A percentile compares a stretch with the other conserved stretches of the same genome.
These are phyloP conservation scores for Ochetophila trinervis DNA, from an alignment of 306 rosid species.

Conservation along the genomic window DNA sequence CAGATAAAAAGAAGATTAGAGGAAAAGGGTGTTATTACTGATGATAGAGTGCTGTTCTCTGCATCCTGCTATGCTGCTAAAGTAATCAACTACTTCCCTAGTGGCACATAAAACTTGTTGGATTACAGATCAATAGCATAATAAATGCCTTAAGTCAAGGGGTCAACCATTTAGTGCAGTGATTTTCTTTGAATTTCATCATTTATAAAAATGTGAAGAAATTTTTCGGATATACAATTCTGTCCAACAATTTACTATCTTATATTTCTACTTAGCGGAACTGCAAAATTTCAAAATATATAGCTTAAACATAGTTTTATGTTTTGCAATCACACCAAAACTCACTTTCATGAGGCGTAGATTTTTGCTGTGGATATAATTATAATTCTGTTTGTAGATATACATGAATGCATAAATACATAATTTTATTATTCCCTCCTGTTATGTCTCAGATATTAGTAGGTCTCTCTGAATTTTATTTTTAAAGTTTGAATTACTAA, in stretches of 20 bases:
- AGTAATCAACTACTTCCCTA: constrained; percentile 42
- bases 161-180: background rate
- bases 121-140: constrained; percentile 2
- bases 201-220: background rate
- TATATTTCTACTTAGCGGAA: too few relatives aligned
- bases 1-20: constrained; percentile 80
- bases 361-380: too few relatives aligned
- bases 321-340: background rate
- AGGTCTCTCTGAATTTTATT: constrained; percentile 1
- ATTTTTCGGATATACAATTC: too few relatives aligned
- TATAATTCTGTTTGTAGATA: too few relatives aligned
- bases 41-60: constrained; percentile 57
- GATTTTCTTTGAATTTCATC: constrained; percentile 9
- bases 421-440: background rate
- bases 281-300: too few relatives aligned
- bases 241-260: too few relatives aligned
- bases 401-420: too few relatives aligned
- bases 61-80: constrained; percentile 86
- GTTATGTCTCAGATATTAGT: background rate
- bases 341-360: too few relatives aligned
- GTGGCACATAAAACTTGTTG: constrained; percentile 6
- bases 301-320: background rate
- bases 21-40: constrained; percentile 75
- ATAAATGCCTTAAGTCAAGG: constrained; percentile 12
- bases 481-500: constrained; percentile 10